Base-by-base conservation (phyloP, 202 grass and related monocot species). In the Setaria viridis region DNA sequence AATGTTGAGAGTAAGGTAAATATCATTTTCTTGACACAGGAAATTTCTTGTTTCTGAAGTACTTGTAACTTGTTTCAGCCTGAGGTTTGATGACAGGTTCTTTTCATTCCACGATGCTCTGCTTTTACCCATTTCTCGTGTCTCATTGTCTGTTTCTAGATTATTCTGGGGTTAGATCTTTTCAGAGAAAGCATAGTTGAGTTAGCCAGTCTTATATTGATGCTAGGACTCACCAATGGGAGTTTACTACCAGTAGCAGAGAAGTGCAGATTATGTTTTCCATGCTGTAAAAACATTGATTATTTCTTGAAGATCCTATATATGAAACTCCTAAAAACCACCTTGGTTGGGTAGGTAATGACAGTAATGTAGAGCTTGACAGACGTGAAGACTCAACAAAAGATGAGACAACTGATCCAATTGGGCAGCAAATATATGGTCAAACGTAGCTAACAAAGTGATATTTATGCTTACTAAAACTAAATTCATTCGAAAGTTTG, bases 1-100 rank as follows among this genome's bases (percentile, higher is more conserved):
- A 77, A 88, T 80, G 55, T 3, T 51, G 92, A 96, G 85, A 94
- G 59, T 78, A 99, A 99, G 97, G 97, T 94, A 92, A 93, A 57
- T 20, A 6, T 42, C 11, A 5, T 67, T 82, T 48, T 48, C 34
- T 81, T 47, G 11, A 9, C 9, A 58, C 72, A 41, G 4, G 0
- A 56, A 16, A 64, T 56, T 58, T 82, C 53, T 67, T 79, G 41
- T 83, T 46, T 37, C 55, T 80, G 32, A 35, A 46, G 74, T 70
- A 65, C 71, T 33, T 76, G 25, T 72, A 56, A 49, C 80, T 69
- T 72, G 3, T 25, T 4, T 49, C 29, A 67, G 46, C 19, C 54
- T 29, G 0, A 30, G 62, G 67, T 62, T 85, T 79, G 60, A 68
- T 82, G n/a, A 4, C 11, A 49, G 30, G 41, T 37, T 33, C 6